These are phyloP conservation scores for Spatholobus suberectus DNA, from an alignment of 306 rosid species.

Conservation along the genomic window DNA sequence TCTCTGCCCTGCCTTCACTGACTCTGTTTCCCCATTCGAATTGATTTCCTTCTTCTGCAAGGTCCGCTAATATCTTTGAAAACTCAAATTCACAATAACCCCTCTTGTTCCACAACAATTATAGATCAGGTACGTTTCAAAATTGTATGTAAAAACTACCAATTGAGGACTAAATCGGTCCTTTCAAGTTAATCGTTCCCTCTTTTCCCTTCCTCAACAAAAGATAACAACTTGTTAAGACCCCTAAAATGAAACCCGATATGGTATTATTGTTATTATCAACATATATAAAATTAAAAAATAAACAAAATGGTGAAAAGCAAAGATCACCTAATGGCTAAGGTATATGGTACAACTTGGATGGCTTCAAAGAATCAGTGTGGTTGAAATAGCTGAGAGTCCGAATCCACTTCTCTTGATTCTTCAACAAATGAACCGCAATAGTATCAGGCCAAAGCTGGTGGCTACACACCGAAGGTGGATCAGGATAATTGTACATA, in stretches of 20 bases:
- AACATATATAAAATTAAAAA: conserved; percentile 16
- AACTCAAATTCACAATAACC: neutral
- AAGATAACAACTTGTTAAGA: neutral
- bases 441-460: conserved; percentile 81
- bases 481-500: conserved; percentile 93
- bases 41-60: neutral
- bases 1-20: neutral
- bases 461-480: conserved; percentile 73
- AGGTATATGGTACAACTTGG: conserved; percentile 79
- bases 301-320: neutral
- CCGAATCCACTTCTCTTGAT: conserved; percentile 78
- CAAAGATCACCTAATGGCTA: conserved; percentile 30
- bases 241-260: conserved; percentile 9
- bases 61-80: neutral
- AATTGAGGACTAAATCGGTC: neutral
- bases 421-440: conserved; percentile 97
- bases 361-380: conserved; percentile 64
- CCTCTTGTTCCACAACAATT: neutral
- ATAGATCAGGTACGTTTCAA: neutral
- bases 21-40: neutral
- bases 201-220: neutral
- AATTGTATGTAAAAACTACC: neutral
- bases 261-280: neutral
- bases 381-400: conserved; percentile 75
- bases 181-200: neutral